phyloP scores from a whole-genome alignment of 106 monocot species.

The Apostasia shenzhenica region DNA sequence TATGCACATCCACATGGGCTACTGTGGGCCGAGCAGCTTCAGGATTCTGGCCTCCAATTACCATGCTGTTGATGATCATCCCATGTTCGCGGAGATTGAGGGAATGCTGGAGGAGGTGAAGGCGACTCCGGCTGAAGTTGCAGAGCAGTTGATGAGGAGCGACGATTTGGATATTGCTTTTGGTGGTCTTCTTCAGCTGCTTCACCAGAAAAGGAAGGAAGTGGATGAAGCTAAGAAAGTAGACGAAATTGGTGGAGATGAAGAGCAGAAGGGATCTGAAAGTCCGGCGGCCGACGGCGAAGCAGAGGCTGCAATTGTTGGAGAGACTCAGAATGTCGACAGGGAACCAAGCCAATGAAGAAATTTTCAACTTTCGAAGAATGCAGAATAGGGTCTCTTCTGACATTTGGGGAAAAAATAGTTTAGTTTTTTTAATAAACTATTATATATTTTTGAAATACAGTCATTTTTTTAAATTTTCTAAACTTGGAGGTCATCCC shows the following conservation, averaged over 20 bases:
- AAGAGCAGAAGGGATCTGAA: not conserved
- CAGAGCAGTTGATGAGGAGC: conserved; percentile 4
- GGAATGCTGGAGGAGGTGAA: conserved; percentile 4
- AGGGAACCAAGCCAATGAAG: too few species aligned
- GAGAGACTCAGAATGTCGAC: not conserved
- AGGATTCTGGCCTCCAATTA: conserved; percentile 2
- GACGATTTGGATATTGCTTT: conserved; percentile 7
- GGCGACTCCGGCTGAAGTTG: conserved; percentile 7
- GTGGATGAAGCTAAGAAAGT: not conserved
- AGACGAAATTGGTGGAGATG: not conserved
- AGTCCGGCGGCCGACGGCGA: not conserved
- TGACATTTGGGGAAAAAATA: too few species aligned
- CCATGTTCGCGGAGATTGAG: conserved; percentile 9
- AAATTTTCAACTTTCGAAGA: too few species aligned
- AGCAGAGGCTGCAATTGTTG: not conserved
- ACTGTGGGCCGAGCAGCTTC: conserved; percentile 1
- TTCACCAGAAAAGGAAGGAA: not conserved
- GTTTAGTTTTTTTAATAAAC: too few species aligned
- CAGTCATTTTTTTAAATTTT: too few species aligned
- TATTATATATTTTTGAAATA: too few species aligned
- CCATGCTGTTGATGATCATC: conserved; percentile 8
- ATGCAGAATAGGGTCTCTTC: too few species aligned
- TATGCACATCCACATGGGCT: conserved; percentile 16
- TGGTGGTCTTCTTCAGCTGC: not conserved
- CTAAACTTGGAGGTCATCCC: too few species aligned